Base-by-base conservation (phyloP, 2,329 filamentous ascomycete genomes). In the Paracoccidioides lutzii region DNA sequence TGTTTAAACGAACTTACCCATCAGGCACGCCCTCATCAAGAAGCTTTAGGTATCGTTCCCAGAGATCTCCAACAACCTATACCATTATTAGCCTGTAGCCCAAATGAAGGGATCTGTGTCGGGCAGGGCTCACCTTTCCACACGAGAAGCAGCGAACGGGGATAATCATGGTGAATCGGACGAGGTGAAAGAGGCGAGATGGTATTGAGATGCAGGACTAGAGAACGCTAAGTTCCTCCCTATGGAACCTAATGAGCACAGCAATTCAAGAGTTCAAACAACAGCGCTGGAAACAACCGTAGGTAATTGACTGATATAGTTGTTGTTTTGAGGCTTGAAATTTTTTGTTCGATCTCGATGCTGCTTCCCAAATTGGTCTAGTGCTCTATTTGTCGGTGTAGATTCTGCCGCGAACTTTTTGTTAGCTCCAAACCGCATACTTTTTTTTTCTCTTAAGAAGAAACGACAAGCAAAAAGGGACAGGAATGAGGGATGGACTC, bases 121-220 rank as follows among this genome's bases (percentile, higher is more conserved):
- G 35, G 30, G 33, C 22, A 38, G 63, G 28, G 35, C 73, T 58
- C 74, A 95, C 93, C 88, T 98, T 98, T 73, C 93, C 93, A 73
- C 93, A 98, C 57, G 93, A 97, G 75, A 98, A 98, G 77, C 93
- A 98, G 64, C 93, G 89, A 62, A 98, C 88, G 2, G 93, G 93
- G 64, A 98, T 97, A 74, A 98, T 98, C 93, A 98, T 98, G 22
- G 50, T 59, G 40, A 58, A 40, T 14, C 4, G 28, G 28, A 22
- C 5, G 46, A 41, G 10, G 30, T 1, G 44, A 48, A n/a, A n/a
- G 28, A 32, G 44, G 44, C 12, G 10, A n/a, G 37, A 8, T 37
- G 14, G n/a, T 28, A 1, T 7, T 22, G 38, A n/a, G 49, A 14
- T 14, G 15, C 9, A 12, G 40, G 28, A 28, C 12, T 28, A 22